Conservation (phyloP, 148 eudicot genomes). For the Hydrangea macrophylla region DNA sequence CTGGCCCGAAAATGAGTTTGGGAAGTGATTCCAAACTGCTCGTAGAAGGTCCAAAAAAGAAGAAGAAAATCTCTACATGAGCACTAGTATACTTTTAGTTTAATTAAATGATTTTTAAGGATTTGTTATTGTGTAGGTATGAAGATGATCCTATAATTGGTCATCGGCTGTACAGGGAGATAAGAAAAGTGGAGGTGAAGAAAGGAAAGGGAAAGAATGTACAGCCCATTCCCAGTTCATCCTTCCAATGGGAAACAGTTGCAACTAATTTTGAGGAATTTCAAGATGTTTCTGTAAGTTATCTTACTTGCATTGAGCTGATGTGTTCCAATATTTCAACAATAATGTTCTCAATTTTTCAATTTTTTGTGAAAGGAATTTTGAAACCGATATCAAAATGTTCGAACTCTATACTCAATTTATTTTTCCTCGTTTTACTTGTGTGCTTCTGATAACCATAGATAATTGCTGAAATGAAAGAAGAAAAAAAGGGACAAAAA, state of each 20-base stretch:
- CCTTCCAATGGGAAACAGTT: conserved; percentile 88
- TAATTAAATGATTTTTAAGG: too few relatives aligned
- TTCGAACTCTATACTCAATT: too few relatives aligned
- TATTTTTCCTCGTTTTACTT: too few relatives aligned
- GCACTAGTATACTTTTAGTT: too few relatives aligned
- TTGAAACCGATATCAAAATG: too few relatives aligned
- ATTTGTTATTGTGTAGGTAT: conserved; percentile 51
- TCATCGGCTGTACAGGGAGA: conserved; percentile 88
- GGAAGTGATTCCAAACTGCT: too few relatives aligned
- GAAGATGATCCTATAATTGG: conserved; percentile 92
- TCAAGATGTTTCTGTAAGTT: conserved; percentile 86
- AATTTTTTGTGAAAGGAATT: not conserved
- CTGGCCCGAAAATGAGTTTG: too few relatives aligned
- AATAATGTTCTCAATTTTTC: not conserved
- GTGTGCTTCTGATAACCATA: too few relatives aligned
- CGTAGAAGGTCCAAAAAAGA: not conserved
- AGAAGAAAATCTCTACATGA: too few relatives aligned
- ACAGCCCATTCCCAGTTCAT: conserved; percentile 63
- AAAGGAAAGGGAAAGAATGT: conserved; percentile 74
- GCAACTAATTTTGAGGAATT: conserved; percentile 99
- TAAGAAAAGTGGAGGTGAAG: conserved; percentile 73
- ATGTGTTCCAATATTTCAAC: not conserved
- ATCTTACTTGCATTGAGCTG: not conserved
- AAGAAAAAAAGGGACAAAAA: too few relatives aligned
- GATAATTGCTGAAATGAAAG: too few relatives aligned